Conservation (phyloP, 495 filamentous ascomycete species). For the Penicillium paradoxum region DNA sequence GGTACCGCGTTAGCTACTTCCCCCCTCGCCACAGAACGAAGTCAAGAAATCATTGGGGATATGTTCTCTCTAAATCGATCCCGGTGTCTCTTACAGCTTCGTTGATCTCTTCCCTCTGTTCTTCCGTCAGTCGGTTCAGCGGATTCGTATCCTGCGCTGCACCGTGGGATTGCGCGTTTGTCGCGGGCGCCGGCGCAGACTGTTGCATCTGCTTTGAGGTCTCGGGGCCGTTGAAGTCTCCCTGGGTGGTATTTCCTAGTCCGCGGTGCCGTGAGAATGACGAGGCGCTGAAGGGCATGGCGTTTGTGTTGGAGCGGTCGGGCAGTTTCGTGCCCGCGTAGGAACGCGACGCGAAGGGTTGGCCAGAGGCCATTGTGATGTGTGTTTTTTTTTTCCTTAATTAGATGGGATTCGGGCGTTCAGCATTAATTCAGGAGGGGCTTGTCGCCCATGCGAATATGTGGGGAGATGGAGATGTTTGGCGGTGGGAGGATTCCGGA, state of each 20-base stretch:
- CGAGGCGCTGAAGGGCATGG: conserved; percentile 46
- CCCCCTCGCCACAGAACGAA: too few relatives aligned
- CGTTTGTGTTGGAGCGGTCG: conserved; percentile 44
- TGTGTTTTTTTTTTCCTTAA: neutral
- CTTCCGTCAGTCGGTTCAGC: conserved; percentile 61
- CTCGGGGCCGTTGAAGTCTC: conserved; percentile 28
- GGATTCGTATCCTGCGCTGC: conserved; percentile 44
- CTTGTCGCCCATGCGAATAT: conserved; percentile 8
- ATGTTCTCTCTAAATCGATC: neutral
- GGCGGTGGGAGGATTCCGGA: conserved; percentile 27
- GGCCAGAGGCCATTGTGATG: conserved; percentile 30
- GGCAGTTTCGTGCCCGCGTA: conserved; percentile 46
- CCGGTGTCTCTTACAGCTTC: conserved; percentile 63
- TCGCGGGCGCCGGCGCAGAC: conserved; percentile 18
- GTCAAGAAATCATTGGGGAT: too few relatives aligned
- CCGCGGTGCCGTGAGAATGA: conserved; percentile 40
- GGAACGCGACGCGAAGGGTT: conserved; percentile 48
- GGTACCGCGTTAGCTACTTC: conserved; percentile 12
- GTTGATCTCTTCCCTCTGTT: conserved; percentile 83
- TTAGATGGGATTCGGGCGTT: neutral
- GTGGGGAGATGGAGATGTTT: conserved; percentile 16
- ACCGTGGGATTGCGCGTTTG: conserved; percentile 33
- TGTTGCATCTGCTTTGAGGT: conserved; percentile 30
- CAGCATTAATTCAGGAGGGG: conserved; percentile 6
- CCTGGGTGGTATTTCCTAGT: conserved; percentile 23